phyloP scores from a whole-genome alignment of 352 stramenopile genomes.

The Phytopythium montanum region DNA sequence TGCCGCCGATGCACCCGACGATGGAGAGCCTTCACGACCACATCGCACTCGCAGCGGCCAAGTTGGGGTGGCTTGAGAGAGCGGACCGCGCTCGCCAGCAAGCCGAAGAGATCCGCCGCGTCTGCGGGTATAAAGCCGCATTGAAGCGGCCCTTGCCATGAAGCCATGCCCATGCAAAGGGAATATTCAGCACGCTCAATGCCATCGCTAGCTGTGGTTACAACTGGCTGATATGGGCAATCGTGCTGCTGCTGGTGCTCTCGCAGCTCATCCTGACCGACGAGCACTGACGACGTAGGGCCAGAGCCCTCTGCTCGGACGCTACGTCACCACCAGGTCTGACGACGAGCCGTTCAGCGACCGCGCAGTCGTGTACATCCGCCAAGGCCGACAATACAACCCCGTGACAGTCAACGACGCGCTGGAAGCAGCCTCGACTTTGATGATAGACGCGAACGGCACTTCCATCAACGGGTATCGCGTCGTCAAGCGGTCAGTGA shows the following conservation, averaged over 20 bases:
- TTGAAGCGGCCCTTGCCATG: background rate
- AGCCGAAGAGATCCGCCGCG: conserved; percentile 17
- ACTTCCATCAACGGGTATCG: conserved; percentile 1
- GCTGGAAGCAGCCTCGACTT: background rate
- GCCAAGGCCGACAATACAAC: conserved; percentile 7
- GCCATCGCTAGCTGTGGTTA: too few relatives aligned
- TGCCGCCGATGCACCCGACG: conserved; percentile 33
- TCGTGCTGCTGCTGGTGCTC: too few relatives aligned
- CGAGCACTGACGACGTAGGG: too few relatives aligned
- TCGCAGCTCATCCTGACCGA: too few relatives aligned
- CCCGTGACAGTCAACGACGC: conserved; percentile 3
- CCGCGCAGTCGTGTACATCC: conserved; percentile 13
- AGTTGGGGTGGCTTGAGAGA: conserved; percentile 14
- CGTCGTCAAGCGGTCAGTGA: background rate
- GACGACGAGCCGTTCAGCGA: conserved; percentile 19
- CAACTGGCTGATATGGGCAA: too few relatives aligned
- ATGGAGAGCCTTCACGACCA: conserved; percentile 51
- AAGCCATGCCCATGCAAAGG: too few relatives aligned
- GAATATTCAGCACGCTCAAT: too few relatives aligned
- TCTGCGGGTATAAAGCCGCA: conserved; percentile 23
- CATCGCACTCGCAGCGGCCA: conserved; percentile 35
- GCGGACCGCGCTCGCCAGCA: conserved; percentile 9
- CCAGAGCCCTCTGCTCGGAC: background rate
- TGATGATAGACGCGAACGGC: conserved; percentile 1
- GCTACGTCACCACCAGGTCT: background rate